These are phyloP conservation scores for Aspergillus neotritici DNA, from an alignment of 2,329 filamentous ascomycete genomes.

Conservation along the genomic window DNA sequence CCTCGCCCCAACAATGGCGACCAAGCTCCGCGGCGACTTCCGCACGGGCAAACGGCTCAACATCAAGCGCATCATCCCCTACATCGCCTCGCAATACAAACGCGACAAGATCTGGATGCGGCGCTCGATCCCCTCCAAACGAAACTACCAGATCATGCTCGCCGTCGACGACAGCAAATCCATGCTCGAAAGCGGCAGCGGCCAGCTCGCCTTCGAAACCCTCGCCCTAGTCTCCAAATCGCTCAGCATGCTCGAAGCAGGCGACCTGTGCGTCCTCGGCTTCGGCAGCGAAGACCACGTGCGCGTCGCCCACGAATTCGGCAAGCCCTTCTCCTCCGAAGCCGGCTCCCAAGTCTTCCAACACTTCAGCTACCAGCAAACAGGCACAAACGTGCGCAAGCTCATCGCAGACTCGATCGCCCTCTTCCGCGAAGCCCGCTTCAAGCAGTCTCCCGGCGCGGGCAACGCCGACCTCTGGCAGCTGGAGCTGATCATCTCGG, in stretches of 20 bases:
- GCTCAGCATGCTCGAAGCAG: slow-evolving; percentile 87
- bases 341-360: slow-evolving; percentile 79
- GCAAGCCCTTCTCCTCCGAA: slow-evolving; percentile 72
- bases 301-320: slow-evolving; percentile 79
- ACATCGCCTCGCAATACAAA: slow-evolving; percentile 97
- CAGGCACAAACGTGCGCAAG: slow-evolving; percentile 75
- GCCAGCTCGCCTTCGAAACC: slow-evolving; percentile 82
- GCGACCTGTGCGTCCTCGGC: slow-evolving; percentile 83
- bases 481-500: slow-evolving; percentile 83
- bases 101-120: slow-evolving; percentile 99
- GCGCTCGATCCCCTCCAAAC: slow-evolving; percentile 81
- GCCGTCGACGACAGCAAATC: slow-evolving; percentile 93
- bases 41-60: slow-evolving; percentile 97
- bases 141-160: slow-evolving; percentile 93
- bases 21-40: slow-evolving; percentile 93
- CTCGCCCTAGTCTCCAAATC: slow-evolving; percentile 84
- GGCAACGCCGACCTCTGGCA: slow-evolving; percentile 81
- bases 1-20: slow-evolving; percentile 86
- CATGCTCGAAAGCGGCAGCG: slow-evolving; percentile 78
- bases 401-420: slow-evolving; percentile 73
- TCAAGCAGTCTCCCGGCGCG: slow-evolving; percentile 48
- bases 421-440: slow-evolving; percentile 71
- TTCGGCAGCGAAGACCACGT: slow-evolving; percentile 71
- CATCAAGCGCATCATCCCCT: slow-evolving; percentile 98
- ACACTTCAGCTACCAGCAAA: slow-evolving; percentile 78